Base-by-base conservation (phyloP, 2,329 filamentous ascomycete genomes). In the Ascochyta clinopodiicola region DNA sequence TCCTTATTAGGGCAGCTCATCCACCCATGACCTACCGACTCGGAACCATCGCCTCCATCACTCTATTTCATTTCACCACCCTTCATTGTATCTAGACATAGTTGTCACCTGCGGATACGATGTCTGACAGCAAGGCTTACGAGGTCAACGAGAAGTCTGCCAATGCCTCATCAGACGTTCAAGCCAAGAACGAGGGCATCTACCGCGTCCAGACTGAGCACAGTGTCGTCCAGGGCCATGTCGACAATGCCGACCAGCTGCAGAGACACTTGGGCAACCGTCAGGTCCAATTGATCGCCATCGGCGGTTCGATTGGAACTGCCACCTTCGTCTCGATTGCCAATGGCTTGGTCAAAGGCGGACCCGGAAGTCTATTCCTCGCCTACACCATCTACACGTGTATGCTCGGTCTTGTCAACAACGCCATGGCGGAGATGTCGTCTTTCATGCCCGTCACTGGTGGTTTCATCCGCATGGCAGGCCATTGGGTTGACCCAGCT, bases 371-470 rank as follows among this genome's bases (percentile, higher is more conserved):
- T 54, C 75, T 88, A 39, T 79, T 88, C 57, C 70, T 88, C 52
- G 84, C 81, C 31, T 88, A 83, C 67, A 78, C 77, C 15, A 56
- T 85, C 40, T 86, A 87, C 68, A 77, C 77, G 22, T 67, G 75
- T 62, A 68, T 87, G 51, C 76, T 87, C 47, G 85, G 77, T 21
- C 73, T 85, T 44, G 82, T 87, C 70, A 87, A 87, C 78, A 87
- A 86, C 67, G 81, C 80, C 56, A 77, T 86, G 51, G 85, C 86
- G 6, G 86, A 88, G 69, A 88, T 88, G 85, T 77, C 45, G 77
- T 81, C 35, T 79, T 82, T 81, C 55, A 84, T 86, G 78, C 86
- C 86, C 21, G 80, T 88, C 31, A 81, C 80, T 32, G 85, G 85
- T 53, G 82, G 82, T 4, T 88, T 86, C 67, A 82, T 88, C 60